Conservation (phyloP, 352 stramenopile genomes). For the Pythium pectinolyticum region DNA sequence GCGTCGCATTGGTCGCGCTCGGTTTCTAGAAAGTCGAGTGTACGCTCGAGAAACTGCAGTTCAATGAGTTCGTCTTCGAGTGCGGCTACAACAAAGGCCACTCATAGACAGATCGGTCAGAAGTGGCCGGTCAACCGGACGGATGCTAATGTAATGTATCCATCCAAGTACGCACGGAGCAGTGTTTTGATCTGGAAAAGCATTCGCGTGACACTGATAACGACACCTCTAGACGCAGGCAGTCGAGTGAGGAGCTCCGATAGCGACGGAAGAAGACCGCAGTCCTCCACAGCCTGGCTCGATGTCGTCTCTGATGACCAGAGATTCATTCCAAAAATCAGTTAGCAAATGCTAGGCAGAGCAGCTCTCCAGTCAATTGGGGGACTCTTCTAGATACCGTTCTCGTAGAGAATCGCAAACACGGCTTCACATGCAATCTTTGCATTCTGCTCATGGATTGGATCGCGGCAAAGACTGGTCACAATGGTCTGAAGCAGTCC, state of each 20-base stretch:
- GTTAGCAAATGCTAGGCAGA: too few relatives aligned
- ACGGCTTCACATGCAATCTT: conserved; percentile 33
- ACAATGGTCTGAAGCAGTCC: conserved; percentile 39
- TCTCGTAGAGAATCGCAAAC: conserved; percentile 43
- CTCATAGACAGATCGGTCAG: too few relatives aligned
- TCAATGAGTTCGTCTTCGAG: conserved; percentile 13
- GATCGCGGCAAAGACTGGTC: conserved; percentile 14
- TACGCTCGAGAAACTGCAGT: conserved; percentile 35
- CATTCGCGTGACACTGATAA: conserved; percentile 34
- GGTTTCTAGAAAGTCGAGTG: conserved; percentile 38
- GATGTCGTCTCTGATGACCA: conserved; percentile 31
- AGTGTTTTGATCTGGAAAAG: conserved; percentile 51
- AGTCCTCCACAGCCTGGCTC: conserved; percentile 28
- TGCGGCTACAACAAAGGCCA: conserved; percentile 11
- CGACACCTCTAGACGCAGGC: conserved; percentile 19
- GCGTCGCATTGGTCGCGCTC: conserved; percentile 25
- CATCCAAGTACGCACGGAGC: conserved; percentile 34
- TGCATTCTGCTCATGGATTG: conserved; percentile 26
- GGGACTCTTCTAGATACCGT: too few relatives aligned
- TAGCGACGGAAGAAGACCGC: conserved; percentile 29
- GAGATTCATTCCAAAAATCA: too few relatives aligned
- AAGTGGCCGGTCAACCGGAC: too few relatives aligned
- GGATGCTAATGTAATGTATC: too few relatives aligned
- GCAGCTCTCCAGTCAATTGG: too few relatives aligned
- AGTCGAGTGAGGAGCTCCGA: conserved; percentile 30